Evolutionary conservation across 345 rosid species (phyloP), one percentile per base, ranked within the genome.

Genomic region (Garcia nutans): DNA sequence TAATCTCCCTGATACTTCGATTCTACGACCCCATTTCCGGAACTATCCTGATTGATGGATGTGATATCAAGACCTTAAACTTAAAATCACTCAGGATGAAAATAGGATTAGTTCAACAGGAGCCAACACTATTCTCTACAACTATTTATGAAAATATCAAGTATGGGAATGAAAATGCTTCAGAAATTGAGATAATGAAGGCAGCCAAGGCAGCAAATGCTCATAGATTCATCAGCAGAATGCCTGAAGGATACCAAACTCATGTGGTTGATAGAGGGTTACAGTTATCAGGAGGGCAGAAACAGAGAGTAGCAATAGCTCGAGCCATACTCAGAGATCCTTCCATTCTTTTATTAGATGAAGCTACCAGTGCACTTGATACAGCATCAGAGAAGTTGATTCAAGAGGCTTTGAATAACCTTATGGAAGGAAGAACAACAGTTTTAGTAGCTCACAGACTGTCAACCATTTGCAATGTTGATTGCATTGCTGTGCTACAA

Each of bases 261-360:
- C 75, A 88, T 57, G 98, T 89, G 2, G 97, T 97, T 13, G 88
- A 94, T 17, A 86, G 88, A 49, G 96, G 98, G 22, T 77, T 89
- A 72, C 97, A 94, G 69, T 74, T 92, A 79, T 94, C 97, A 52
- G 97, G 97, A 16, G 98, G 93, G 13, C 97, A 92, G 81, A 92
- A 92, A 77, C 98, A 92, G 69, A 87, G 97, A 80, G 92, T 92
- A 59, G 96, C 96, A 11, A 92, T 92, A 8, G 96, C 96, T 0
- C 83, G 97, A 77, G 97, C 97, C 11, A 87, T 94, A 28, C 74
- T 90, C 11, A 94, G 87, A 47, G 82, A 94, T 80, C 94, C 97
- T 54, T 84, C 88, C 0, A 87, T 91, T 77, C 90, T 94, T 59
- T 91, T 94, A 2, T 81, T 94, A 28, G 98, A 92, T 71, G 97